Percentiles rank a stretch among this genome's conserved stretches.
These are phyloP conservation scores for Phytophthora pluvialis DNA, from an alignment of 352 stramenopile genomes.

Conservation along the genomic window DNA sequence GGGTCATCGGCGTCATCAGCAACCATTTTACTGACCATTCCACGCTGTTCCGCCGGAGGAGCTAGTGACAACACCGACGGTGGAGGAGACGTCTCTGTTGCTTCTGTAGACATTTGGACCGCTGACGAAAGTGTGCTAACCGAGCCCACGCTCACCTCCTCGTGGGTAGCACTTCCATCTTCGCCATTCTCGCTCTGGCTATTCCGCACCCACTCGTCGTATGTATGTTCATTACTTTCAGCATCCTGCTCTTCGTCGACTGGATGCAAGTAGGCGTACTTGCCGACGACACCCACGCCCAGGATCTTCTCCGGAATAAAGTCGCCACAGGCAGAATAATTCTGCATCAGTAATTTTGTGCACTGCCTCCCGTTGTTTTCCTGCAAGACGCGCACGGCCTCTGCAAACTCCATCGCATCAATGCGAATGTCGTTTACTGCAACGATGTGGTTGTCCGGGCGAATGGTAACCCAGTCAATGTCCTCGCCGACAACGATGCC, in stretches of 20 bases:
- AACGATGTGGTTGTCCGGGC: constrained; percentile 87
- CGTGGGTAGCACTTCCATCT: constrained; percentile 3
- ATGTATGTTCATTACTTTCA: constrained; percentile 49
- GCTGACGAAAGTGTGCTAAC: constrained; percentile 29
- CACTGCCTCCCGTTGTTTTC: constrained; percentile 89
- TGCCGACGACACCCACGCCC: constrained; percentile 78
- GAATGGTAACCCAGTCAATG: constrained; percentile 85
- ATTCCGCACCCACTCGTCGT: constrained; percentile 66
- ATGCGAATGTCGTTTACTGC: constrained; percentile 89
- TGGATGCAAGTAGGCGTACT: constrained; percentile 80
- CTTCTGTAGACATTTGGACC: constrained; percentile 21
- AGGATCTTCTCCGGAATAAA: constrained; percentile 91
- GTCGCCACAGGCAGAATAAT: constrained; percentile 85
- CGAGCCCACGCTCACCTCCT: constrained; percentile 15
- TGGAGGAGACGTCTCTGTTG: constrained; percentile 7
- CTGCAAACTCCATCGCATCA: constrained; percentile 81
- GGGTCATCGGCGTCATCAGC: constrained; percentile 43
- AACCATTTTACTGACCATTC: constrained; percentile 42
- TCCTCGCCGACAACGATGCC: constrained; percentile 74
- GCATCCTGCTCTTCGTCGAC: constrained; percentile 51
- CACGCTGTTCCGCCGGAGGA: constrained; percentile 20
- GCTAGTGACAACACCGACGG: constrained; percentile 9
- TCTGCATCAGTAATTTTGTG: constrained; percentile 89
- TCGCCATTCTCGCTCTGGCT: constrained; percentile 39
- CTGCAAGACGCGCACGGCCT: constrained; percentile 80